Evolutionary conservation across 2,329 filamentous ascomycete species (phyloP).

Genomic region (Sporothrix brunneoviolacea): DNA sequence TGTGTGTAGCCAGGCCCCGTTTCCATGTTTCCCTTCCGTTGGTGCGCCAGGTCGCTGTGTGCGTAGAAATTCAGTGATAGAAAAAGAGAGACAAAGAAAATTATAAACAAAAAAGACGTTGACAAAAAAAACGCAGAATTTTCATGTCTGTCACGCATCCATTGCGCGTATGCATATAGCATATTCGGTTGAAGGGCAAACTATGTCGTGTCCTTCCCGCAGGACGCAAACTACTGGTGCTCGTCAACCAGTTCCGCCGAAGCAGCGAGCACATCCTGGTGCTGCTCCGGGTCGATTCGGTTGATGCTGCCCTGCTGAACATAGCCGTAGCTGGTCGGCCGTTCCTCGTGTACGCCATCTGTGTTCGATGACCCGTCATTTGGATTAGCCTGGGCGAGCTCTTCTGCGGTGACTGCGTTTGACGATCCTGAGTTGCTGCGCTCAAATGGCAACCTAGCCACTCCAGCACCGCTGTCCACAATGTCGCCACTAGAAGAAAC

Average conservation of each 20-base stretch:
- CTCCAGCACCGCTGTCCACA: slow-evolving; percentile 9
- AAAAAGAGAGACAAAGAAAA: not conserved
- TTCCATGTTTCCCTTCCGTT: not conserved
- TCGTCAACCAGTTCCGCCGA: slow-evolving; percentile 49
- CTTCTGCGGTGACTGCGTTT: slow-evolving; percentile 36
- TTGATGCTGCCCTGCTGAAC: slow-evolving; percentile 53
- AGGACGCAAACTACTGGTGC: slow-evolving; percentile 3
- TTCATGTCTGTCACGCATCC: not conserved
- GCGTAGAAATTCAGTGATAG: not conserved
- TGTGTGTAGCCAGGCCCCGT: not conserved
- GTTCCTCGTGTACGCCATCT: slow-evolving; percentile 32
- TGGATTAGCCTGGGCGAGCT: slow-evolving; percentile 37
- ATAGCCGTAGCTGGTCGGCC: slow-evolving; percentile 48
- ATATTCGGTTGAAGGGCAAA: too few relatives aligned
- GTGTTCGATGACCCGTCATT: slow-evolving; percentile 20
- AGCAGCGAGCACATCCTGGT: slow-evolving; percentile 43
- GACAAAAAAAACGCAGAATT: too few relatives aligned
- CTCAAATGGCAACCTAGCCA: slow-evolving; percentile 47
- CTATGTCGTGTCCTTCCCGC: too few relatives aligned
- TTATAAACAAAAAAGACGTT: not conserved
- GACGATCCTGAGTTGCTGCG: slow-evolving; percentile 49
- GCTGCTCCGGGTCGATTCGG: slow-evolving; percentile 43
- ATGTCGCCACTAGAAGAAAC: slow-evolving; percentile 1
- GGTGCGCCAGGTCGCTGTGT: slow-evolving; percentile 12
- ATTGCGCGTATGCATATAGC: too few relatives aligned